Evolutionary conservation across 208 protist species (phyloP), one percentile per base, ranked within the genome.

Genomic region (Trypanosoma vivax): DNA sequence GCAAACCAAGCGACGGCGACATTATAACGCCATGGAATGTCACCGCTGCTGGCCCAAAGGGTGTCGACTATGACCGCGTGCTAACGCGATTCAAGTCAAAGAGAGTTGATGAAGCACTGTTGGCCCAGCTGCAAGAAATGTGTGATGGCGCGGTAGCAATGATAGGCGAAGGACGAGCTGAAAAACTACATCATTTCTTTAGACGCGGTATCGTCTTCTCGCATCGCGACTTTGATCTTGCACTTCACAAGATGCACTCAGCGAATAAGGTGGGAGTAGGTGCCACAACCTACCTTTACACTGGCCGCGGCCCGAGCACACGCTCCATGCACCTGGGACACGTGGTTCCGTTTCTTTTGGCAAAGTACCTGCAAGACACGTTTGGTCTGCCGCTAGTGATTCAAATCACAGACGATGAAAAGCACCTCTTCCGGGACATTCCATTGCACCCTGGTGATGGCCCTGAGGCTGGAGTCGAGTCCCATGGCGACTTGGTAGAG

Each of bases 391-490:
- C 97, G n/a, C 60, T 99, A 5, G 97, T 99, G 9, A 97, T 99
- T 54, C 98, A 99, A 70, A 90, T 99, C 62, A 99, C 98, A 16
- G 98, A 99, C 61, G 98, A 99, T 70, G 98, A 99, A 66, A 99
- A 99, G 76, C 99, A 90, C 48, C 83, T 99, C 30, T 99, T 97
- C 65, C 98, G 98, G 48, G 90, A 96, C 59, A 65, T 94, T 0
- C 76, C 76, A 7, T 71, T 97, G 31, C 39, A 43, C 23, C 5
- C 6, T 18, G n/a, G 23, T 28, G 65, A 72, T 9, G 60, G 97
- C 5, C 79, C 88, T 7, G 74, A 91, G 57, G 63, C 69, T 6
- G n/a, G n/a, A n/a, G n/a, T n/a, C n/a, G n/a, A n/a, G n/a, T n/a
- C n/a, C n/a, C n/a, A n/a, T n/a, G 66, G 89, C 25, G 51, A 76